A percentile compares a stretch with the other conserved stretches of the same genome.
Conservation (phyloP, 1,284 basidiomycete genomes). For the Tilletia indica region DNA sequence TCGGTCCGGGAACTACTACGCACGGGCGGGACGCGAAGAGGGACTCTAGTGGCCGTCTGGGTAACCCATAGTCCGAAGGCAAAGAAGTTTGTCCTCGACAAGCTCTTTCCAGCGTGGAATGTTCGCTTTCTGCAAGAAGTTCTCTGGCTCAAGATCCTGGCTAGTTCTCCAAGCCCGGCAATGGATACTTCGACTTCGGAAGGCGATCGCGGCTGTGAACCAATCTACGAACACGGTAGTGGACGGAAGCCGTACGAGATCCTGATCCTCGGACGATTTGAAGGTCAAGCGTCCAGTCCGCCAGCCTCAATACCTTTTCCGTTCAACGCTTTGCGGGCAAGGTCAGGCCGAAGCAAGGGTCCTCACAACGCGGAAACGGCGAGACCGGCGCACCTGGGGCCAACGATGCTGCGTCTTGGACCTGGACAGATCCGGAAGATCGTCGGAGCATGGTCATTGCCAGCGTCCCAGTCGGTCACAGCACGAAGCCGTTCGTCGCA, state of each 20-base stretch:
- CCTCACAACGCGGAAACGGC: neutral
- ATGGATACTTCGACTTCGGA: neutral
- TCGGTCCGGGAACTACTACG: conserved; percentile 24
- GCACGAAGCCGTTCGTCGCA: conserved; percentile 4
- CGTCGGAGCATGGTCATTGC: neutral
- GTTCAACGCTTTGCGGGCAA: conserved; percentile 3
- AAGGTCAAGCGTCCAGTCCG: neutral
- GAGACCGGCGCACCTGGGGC: too few relatives aligned
- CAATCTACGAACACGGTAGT: conserved; percentile 5
- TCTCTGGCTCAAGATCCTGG: conserved; percentile 29
- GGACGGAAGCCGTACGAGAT: conserved; percentile 27
- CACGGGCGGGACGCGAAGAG: neutral
- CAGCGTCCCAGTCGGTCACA: conserved; percentile 15
- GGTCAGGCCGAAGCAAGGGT: neutral
- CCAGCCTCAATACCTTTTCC: neutral
- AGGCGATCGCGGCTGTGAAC: conserved; percentile 17
- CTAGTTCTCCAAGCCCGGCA: neutral
- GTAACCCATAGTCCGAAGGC: conserved; percentile 29
- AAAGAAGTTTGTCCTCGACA: conserved; percentile 23
- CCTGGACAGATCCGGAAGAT: neutral
- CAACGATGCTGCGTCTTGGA: neutral
- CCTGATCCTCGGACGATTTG: conserved; percentile 21
- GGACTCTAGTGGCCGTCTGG: conserved; percentile 27
- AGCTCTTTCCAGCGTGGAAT: conserved; percentile 23
- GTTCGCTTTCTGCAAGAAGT: conserved; percentile 19